Evolutionary conservation across 2,329 filamentous ascomycete species (phyloP).

Genomic region (Sclerotinia borealis): DNA sequence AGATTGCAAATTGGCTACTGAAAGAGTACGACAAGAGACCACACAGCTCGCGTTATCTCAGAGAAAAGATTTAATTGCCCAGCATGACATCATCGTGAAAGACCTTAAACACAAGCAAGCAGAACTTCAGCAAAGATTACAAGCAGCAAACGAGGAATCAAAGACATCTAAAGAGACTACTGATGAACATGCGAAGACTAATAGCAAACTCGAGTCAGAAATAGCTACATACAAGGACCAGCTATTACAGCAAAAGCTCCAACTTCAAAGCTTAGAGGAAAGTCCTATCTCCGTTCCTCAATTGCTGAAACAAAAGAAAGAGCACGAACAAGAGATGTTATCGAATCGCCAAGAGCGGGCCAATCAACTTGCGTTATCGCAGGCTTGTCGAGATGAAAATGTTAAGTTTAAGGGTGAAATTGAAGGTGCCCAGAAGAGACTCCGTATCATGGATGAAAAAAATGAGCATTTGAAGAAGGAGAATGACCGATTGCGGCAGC

Average conservation of each 20-base stretch:
- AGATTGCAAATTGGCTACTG: background rate
- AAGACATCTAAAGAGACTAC: background rate
- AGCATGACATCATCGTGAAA: conserved; percentile 2
- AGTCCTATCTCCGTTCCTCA: background rate
- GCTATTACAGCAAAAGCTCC: background rate
- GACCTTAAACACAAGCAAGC: conserved; percentile 5
- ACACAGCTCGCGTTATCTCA: conserved; percentile 17
- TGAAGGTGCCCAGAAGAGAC: background rate
- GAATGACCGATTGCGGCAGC: conserved; percentile 3
- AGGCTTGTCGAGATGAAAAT: background rate
- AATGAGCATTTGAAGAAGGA: background rate
- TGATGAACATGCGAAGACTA: background rate
- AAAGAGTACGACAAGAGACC: conserved; percentile 23
- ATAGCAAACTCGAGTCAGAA: background rate
- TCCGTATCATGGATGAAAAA: background rate
- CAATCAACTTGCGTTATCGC: background rate
- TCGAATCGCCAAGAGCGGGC: background rate
- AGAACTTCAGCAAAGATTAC: background rate
- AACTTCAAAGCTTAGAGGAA: conserved; percentile 4
- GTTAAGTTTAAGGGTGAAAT: background rate
- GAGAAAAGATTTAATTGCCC: background rate
- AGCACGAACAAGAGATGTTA: background rate
- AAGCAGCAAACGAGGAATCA: background rate
- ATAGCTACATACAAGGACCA: conserved; percentile 1
- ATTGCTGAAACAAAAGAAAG: background rate